Evolutionary conservation across 2,329 filamentous ascomycete species (phyloP).

Genomic region (Penicillium psychrosexuale): DNA sequence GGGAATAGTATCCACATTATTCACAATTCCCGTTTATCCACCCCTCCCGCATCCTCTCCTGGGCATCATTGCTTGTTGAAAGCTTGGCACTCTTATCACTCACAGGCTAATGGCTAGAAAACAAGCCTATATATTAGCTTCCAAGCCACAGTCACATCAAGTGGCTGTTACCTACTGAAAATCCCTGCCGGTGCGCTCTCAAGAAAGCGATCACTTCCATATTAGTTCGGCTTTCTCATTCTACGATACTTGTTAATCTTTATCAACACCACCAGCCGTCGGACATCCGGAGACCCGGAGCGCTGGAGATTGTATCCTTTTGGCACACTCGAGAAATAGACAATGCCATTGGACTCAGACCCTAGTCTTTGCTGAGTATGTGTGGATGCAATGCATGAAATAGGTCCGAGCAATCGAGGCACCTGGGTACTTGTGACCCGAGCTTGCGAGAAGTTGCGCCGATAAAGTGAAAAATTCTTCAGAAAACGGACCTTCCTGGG

Average conservation of each 20-base stretch:
- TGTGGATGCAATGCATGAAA: neutral
- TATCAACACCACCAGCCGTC: neutral
- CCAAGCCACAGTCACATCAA: neutral
- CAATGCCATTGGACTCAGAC: neutral
- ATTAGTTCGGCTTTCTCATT: neutral
- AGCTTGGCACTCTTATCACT: slow-evolving; percentile 5
- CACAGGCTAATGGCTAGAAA: neutral
- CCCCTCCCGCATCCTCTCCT: neutral
- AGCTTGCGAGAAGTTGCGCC: neutral
- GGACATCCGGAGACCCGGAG: neutral
- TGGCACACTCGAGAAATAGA: neutral
- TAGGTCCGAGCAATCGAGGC: neutral
- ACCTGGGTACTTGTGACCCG: neutral
- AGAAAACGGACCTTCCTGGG: neutral
- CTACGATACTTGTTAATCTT: neutral
- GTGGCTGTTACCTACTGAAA: neutral
- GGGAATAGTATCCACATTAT: neutral
- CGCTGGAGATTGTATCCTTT: neutral
- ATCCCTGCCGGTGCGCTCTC: neutral
- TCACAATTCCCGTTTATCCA: neutral
- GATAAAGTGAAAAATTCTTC: neutral
- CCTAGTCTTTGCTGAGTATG: neutral
- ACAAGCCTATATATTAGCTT: neutral
- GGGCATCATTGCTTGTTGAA: slow-evolving; percentile 4
- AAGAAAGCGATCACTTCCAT: neutral